These are phyloP conservation scores for Xanthoconium stramineum DNA, from an alignment of 768 basidiomycete genomes.

Conservation along the genomic window DNA sequence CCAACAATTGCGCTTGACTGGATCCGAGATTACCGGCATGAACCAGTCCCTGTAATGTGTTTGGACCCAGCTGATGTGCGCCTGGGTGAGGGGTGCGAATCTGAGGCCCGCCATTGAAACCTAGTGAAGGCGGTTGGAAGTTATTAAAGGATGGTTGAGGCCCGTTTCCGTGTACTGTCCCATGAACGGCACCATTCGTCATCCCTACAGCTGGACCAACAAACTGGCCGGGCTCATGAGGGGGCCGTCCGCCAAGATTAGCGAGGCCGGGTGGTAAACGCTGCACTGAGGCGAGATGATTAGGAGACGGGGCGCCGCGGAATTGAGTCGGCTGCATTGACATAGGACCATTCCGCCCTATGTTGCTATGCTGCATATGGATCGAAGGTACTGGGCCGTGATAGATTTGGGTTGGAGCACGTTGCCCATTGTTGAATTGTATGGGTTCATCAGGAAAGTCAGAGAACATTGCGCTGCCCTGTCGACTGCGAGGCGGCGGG, in stretches of 20 bases:
- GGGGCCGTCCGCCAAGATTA: slow-evolving; percentile 77
- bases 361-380: slow-evolving; percentile 50
- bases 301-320: slow-evolving; percentile 70
- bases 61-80: slow-evolving; percentile 46
- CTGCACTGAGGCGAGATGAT: slow-evolving; percentile 47
- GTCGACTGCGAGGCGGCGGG: slow-evolving; percentile 59
- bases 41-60: slow-evolving; percentile 50
- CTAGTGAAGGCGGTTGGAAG: slow-evolving; percentile 43
- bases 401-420: slow-evolving; percentile 57
- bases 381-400: slow-evolving; percentile 45
- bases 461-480: slow-evolving; percentile 49
- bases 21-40: slow-evolving; percentile 54
- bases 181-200: slow-evolving; percentile 45
- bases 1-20: slow-evolving; percentile 43
- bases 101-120: slow-evolving; percentile 40
- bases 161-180: slow-evolving; percentile 43
- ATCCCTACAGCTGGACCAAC: slow-evolving; percentile 41
- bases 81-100: slow-evolving; percentile 51
- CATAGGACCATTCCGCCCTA: slow-evolving; percentile 49
- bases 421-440: slow-evolving; percentile 58
- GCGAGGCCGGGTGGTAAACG: slow-evolving; percentile 78
- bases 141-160: slow-evolving; percentile 53
- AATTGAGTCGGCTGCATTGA: slow-evolving; percentile 61
- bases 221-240: slow-evolving; percentile 73
- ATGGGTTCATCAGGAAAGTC: slow-evolving; percentile 64